These are phyloP conservation scores for Phialemoniopsis sp. DNA, from an alignment of 2,329 filamentous ascomycete species.

Conservation along the genomic window DNA sequence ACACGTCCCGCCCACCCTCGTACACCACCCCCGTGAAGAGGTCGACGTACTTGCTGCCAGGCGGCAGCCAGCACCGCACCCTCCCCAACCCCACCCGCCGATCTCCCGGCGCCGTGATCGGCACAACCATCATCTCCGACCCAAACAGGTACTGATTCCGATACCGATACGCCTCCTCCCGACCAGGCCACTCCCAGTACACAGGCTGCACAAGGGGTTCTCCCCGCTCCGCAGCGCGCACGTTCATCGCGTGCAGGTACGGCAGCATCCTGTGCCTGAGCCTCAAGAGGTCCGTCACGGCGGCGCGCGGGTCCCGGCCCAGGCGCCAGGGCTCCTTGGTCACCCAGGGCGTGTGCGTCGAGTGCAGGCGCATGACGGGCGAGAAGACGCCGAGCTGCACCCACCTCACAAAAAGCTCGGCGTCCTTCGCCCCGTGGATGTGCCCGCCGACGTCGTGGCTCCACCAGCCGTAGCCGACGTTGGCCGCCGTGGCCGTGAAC, in stretches of 20 bases:
- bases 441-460: slow-evolving; percentile 66
- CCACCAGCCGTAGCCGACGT: slow-evolving; percentile 68
- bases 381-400: slow-evolving; percentile 59
- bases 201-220: slow-evolving; percentile 55
- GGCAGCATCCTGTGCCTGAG: slow-evolving; percentile 56
- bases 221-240: slow-evolving; percentile 33
- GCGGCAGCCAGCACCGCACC: slow-evolving; percentile 53
- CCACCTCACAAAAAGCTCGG: slow-evolving; percentile 57
- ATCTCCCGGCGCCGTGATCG: slow-evolving; percentile 49
- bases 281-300: slow-evolving; percentile 45
- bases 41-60: slow-evolving; percentile 45
- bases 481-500: slow-evolving; percentile 62
- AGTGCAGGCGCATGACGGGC: slow-evolving; percentile 58
- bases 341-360: slow-evolving; percentile 51
- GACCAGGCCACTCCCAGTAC: slow-evolving; percentile 55
- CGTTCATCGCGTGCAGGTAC: slow-evolving; percentile 56
- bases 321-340: slow-evolving; percentile 60
- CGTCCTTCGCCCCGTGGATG: slow-evolving; percentile 48
- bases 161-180: slow-evolving; percentile 48
- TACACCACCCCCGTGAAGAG: slow-evolving; percentile 55
- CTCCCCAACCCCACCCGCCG: slow-evolving; percentile 37
- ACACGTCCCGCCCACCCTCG: slow-evolving; percentile 48
- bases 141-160: slow-evolving; percentile 59
- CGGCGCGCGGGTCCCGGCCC: slow-evolving; percentile 32
- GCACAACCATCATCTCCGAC: slow-evolving; percentile 48